Base-by-base conservation (phyloP, 108 stramenopile species). In the Cyclotella kingstonii region DNA sequence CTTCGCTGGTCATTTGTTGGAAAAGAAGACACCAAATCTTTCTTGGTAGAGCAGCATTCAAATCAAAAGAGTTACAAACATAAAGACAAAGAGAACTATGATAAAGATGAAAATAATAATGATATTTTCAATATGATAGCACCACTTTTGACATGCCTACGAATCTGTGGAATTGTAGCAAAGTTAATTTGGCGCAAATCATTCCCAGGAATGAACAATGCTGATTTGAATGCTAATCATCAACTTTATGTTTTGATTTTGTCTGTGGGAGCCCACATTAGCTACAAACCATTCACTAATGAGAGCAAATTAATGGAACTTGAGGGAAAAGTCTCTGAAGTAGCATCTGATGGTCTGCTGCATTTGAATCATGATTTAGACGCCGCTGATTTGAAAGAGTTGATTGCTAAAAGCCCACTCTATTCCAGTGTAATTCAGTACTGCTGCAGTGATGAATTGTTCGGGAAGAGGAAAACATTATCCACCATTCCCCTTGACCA, bases 1-100 rank as follows among this genome's bases (percentile, higher is more conserved):
- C 42, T 50, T 43, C 74, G 34, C 45, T 76, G 74, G 74, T 57
- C 74, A 14, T 12, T 38, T 4, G 51, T 76, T 46, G 61, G 66
- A 33, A 61, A 55, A 27, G 74, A 67, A 26, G 42, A 62, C 28
- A 1, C 30, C 5, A 67, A 66, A 60, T 68, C 74, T 18, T 60
- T 60, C 28, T n/a, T 53, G 28, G 23, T 26, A 19, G 41, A 58
- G 25, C 34, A 27, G 3, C 36, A 23, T 25, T 23, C 30, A 31
- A 43, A 18, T 10, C 36, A 48, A 21, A 0, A 60, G 41, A 38
- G 29, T 21, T 26, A 23, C 28, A 5, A 60, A 54, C 1, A 36
- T 31, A 53, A 56, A 49, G 7, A 7, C 19, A 34, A 63, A 66
- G 22, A 15, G 15, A 14, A 40, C 5, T 10, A 33, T 33, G 29